Base-by-base conservation (phyloP, 2,329 filamentous ascomycete species). In the Fusarium irregulare region DNA sequence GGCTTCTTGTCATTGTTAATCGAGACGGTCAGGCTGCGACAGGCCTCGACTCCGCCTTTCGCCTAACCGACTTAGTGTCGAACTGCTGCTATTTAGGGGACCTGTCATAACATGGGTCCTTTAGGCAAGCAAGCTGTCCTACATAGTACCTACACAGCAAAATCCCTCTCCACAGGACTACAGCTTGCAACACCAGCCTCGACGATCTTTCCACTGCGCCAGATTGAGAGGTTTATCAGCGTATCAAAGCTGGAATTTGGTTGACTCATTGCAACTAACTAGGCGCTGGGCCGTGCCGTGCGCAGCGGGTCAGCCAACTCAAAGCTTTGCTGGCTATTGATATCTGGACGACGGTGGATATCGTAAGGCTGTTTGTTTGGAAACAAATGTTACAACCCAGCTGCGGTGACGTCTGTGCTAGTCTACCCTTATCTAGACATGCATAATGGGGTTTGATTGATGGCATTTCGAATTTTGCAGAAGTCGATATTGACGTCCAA, bases 21-120 rank as follows among this genome's bases (percentile, higher is more conserved):
- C 44, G 56, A 57, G 42, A 60, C 34, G 37, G 54, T 23, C 46
- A 46, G 60, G 47, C 50, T 54, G 57, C 56, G 41, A 46, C 59
- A 58, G 55, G 48, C 61, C 57, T 67, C 34, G 47, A 56, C 61
- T 60, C 54, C 65, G 66, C 71, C 71, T 50, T 64, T 21, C 23
- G 37, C 49, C 32, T 25, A 27, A 41, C 34, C 20, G 27, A 45
- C 69, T 60, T 34, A 56, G 46, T 34, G 49, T 41, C 41, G 48
- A 47, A 40, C 56, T 56, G 62, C 50, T 74, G 56, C 72, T 74
- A 74, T 74, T 72, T 72, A 37, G 45, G 72, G 64, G 72, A 64
- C 44, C 59, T 60, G 50, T 44, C 63, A 53, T 50, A 27, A 30
- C 63, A 66, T 55, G 58, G 63, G 54, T 66, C 46, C 45, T 41